These are phyloP conservation scores for Platismatia glauca DNA, from an alignment of 495 filamentous ascomycete genomes.

Conservation along the genomic window DNA sequence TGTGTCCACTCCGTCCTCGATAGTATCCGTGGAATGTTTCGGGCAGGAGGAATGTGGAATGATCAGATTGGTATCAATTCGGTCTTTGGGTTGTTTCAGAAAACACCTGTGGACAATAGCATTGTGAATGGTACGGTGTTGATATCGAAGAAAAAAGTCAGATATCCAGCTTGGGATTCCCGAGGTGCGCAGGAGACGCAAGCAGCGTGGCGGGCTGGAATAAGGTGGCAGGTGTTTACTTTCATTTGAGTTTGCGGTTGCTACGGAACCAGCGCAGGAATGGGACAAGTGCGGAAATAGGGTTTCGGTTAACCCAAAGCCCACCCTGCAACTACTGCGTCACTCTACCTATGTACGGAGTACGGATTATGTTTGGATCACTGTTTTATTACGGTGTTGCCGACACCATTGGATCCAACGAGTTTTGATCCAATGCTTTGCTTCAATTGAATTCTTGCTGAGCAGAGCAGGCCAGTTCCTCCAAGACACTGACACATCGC, in stretches of 20 bases:
- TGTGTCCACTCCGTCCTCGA: slow-evolving; percentile 14
- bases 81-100: too few relatives aligned
- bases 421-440: too few relatives aligned
- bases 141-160: not conserved
- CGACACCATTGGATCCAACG: too few relatives aligned
- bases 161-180: not conserved
- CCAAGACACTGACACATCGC: not conserved
- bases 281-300: not conserved
- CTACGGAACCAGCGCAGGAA: slow-evolving; percentile 1
- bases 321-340: too few relatives aligned
- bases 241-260: slow-evolving; percentile 17
- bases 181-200: slow-evolving; percentile 7
- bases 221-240: slow-evolving; percentile 12
- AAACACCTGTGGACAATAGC: too few relatives aligned
- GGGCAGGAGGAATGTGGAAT: not conserved
- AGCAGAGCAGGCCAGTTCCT: too few relatives aligned
- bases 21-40: slow-evolving; percentile 5
- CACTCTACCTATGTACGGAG: too few relatives aligned
- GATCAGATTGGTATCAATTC: not conserved
- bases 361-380: too few relatives aligned
- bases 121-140: too few relatives aligned
- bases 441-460: too few relatives aligned
- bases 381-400: too few relatives aligned
- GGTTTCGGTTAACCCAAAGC: not conserved
- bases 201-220: slow-evolving; percentile 14